Conservation (phyloP, 495 filamentous ascomycete species). For the Podospora anserina region DNA sequence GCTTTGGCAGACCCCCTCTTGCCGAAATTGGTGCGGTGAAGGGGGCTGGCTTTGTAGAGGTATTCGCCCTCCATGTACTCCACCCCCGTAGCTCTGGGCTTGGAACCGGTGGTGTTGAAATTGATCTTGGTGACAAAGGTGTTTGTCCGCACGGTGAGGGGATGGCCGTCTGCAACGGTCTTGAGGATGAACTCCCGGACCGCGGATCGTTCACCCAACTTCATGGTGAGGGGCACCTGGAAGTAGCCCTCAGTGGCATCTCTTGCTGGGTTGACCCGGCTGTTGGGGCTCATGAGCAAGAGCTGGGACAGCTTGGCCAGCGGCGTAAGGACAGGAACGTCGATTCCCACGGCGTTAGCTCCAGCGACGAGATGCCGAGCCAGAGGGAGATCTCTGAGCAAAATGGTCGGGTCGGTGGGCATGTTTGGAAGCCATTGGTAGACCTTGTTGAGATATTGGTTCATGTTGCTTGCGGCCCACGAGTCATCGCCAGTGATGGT, state of each 20-base stretch:
- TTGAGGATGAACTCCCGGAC: conserved; percentile 53
- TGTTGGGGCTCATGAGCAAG: conserved; percentile 44
- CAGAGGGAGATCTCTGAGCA: conserved; percentile 53
- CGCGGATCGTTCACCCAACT: conserved; percentile 47
- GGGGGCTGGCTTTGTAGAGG: conserved; percentile 59
- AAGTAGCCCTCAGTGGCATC: conserved; percentile 41
- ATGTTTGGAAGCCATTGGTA: conserved; percentile 49
- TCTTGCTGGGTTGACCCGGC: conserved; percentile 36
- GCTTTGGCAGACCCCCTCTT: conserved; percentile 46
- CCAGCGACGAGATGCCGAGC: conserved; percentile 48
- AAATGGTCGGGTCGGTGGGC: conserved; percentile 45
- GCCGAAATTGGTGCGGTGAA: conserved; percentile 33
- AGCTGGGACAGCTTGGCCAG: conserved; percentile 28
- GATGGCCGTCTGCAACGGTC: conserved; percentile 47
- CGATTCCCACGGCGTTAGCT: conserved; percentile 49
- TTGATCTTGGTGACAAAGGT: conserved; percentile 58
- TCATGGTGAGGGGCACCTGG: conserved; percentile 50
- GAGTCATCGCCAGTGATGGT: conserved; percentile 47
- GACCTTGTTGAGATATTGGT: conserved; percentile 47
- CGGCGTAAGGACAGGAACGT: conserved; percentile 41
- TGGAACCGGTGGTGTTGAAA: conserved; percentile 43
- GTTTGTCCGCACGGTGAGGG: conserved; percentile 50
- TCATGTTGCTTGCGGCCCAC: conserved; percentile 51
- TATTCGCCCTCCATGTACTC: conserved; percentile 58
- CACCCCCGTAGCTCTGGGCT: conserved; percentile 57